Conservation (phyloP, 352 stramenopile species). For the Globisporangium parvum region DNA sequence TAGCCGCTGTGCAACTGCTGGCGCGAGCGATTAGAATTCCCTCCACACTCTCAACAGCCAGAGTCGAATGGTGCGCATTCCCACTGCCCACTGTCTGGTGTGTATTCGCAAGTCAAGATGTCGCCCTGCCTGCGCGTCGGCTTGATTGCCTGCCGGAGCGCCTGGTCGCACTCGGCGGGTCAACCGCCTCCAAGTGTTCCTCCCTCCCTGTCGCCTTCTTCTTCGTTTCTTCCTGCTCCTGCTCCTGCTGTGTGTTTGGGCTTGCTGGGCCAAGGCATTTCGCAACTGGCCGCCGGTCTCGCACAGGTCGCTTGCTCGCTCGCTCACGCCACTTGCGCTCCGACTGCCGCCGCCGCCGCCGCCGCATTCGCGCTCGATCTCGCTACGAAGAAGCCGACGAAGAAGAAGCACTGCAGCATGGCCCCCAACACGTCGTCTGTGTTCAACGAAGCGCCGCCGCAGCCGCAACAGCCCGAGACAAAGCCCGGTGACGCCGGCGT, state of each 20-base stretch:
- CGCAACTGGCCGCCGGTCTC: conserved; percentile 13
- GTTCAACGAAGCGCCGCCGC: conserved; percentile 43
- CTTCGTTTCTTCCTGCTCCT: conserved; percentile 6
- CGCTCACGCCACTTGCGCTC: neutral
- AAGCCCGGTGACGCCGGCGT: conserved; percentile 12
- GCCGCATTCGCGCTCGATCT: neutral
- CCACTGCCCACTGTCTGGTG: no score
- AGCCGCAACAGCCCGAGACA: conserved; percentile 23
- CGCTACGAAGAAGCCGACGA: no score
- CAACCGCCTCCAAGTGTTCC: no score
- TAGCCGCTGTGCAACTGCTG: no score
- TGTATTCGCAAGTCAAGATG: neutral
- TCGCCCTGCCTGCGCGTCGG: neutral
- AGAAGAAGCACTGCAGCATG: conserved; percentile 20
- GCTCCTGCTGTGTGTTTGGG: no score
- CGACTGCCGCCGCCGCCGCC: neutral
- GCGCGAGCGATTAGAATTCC: no score
- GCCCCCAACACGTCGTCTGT: conserved; percentile 52
- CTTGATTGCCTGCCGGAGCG: no score
- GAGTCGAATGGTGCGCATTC: no score
- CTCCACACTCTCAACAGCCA: no score
- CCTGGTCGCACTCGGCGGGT: no score
- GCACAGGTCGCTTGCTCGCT: conserved; percentile 1
- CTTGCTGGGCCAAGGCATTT: conserved; percentile 7
- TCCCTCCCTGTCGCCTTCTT: no score